These are phyloP conservation scores for Mariannaea sp. DNA, from an alignment of 2,329 filamentous ascomycete genomes.

Conservation along the genomic window DNA sequence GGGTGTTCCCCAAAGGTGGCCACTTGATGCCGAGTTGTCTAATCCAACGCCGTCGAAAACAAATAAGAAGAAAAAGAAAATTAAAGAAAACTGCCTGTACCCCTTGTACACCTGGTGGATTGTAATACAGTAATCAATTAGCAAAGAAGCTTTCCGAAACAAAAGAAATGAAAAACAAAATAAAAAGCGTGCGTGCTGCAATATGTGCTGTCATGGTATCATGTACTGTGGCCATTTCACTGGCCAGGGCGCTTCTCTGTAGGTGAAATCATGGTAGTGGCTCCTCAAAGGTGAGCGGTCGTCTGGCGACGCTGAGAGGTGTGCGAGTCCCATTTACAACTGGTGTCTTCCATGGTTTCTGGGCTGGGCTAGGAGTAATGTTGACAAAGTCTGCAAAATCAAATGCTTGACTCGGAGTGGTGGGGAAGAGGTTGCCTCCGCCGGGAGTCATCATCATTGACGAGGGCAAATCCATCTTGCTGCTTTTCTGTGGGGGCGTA, in stretches of 20 bases:
- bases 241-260: conserved; percentile 6
- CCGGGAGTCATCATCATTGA: conserved; percentile 90
- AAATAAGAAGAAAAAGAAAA: conserved; percentile 19
- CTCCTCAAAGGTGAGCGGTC: conserved; percentile 82
- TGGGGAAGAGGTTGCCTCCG: conserved; percentile 69
- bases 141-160: conserved; percentile 17
- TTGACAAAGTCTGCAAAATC: conserved; percentile 98
- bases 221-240: conserved; percentile 36
- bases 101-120: conserved; percentile 28
- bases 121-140: conserved; percentile 22
- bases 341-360: conserved; percentile 87
- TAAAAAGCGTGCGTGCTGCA: conserved; percentile 27
- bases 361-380: conserved; percentile 93
- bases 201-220: conserved; percentile 45
- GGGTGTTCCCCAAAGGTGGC: conserved; percentile 19
- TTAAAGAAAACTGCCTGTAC: too few species aligned
- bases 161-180: too few species aligned
- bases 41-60: conserved; percentile 35
- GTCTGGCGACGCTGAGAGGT: conserved; percentile 69
- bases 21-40: conserved; percentile 33
- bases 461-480: conserved; percentile 71
- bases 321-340: conserved; percentile 56
- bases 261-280: conserved; percentile 44
- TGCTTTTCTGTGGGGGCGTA: conserved; percentile 74
- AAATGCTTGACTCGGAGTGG: conserved; percentile 81